These are phyloP conservation scores for Aspergillus olivimuriae DNA, from an alignment of 495 filamentous ascomycete genomes.

Conservation along the genomic window DNA sequence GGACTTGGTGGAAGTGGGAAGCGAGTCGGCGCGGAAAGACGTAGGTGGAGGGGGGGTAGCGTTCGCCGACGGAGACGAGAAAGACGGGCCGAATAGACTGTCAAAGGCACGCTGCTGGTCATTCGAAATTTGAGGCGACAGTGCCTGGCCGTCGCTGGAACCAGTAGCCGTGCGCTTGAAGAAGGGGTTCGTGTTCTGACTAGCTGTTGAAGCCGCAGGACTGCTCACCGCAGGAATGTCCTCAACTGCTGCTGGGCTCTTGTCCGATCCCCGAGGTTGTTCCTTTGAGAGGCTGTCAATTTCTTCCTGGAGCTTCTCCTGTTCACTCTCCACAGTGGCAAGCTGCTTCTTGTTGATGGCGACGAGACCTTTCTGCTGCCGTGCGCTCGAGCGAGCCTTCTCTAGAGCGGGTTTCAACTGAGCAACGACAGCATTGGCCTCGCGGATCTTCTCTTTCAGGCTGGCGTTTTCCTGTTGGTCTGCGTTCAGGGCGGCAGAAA, in stretches of 20 bases:
- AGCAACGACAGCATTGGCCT: conserved; percentile 71
- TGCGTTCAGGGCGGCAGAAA: conserved; percentile 64
- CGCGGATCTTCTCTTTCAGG: conserved; percentile 81
- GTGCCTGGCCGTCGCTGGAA: conserved; percentile 50
- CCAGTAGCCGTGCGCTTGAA: conserved; percentile 67
- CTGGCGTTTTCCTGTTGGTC: conserved; percentile 84
- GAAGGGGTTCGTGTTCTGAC: conserved; percentile 82
- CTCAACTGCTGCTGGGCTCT: conserved; percentile 33
- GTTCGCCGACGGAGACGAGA: conserved; percentile 42
- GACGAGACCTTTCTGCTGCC: conserved; percentile 91
- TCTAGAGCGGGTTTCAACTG: conserved; percentile 84
- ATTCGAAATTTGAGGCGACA: conserved; percentile 35
- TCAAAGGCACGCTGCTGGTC: conserved; percentile 72
- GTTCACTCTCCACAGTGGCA: conserved; percentile 77
- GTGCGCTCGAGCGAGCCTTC: conserved; percentile 79
- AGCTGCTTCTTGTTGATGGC: conserved; percentile 98
- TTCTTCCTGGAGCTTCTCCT: conserved; percentile 75
- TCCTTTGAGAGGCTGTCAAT: conserved; percentile 62
- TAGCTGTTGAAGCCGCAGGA: conserved; percentile 66
- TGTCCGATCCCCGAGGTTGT: conserved; percentile 18
- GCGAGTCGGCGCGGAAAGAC: conserved; percentile 61
- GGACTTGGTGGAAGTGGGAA: conserved; percentile 27
- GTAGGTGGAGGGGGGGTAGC: conserved; percentile 51
- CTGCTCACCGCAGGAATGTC: conserved; percentile 48
- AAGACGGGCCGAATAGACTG: conserved; percentile 79